Evolutionary conservation across 257 asterid species (phyloP).

Genomic region (Henckelia pumila): DNA sequence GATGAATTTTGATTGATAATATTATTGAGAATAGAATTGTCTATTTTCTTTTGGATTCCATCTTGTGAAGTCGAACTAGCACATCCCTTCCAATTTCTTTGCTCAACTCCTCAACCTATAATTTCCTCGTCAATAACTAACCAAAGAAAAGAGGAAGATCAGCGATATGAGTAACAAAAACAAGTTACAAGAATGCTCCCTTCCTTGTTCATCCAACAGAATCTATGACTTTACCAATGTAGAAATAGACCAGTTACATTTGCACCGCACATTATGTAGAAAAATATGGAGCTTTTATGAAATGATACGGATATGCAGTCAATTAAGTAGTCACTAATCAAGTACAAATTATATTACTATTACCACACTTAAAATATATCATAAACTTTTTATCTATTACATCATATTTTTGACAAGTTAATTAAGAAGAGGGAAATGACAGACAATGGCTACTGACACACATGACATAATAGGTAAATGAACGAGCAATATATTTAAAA

Average conservation of each 20-base stretch:
- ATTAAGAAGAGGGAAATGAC: constrained; percentile 22
- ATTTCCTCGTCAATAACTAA: no score
- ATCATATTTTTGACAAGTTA: constrained; percentile 4
- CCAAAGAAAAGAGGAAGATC: not conserved
- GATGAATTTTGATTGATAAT: no score
- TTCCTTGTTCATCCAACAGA: constrained; percentile 3
- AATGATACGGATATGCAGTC: not conserved
- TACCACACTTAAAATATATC: constrained; percentile 9
- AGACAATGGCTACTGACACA: not conserved
- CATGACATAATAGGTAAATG: constrained; percentile 6
- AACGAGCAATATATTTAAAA: constrained; percentile 19
- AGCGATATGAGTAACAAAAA: constrained; percentile 6
- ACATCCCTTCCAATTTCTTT: no score
- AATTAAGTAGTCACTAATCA: not conserved
- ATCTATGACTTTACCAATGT: constrained; percentile 14
- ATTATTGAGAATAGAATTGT: no score
- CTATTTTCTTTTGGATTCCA: no score
- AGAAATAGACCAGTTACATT: constrained; percentile 3
- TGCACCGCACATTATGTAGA: no score
- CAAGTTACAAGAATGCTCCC: not conserved
- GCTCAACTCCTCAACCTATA: no score
- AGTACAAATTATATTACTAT: not conserved
- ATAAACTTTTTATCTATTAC: constrained; percentile 5
- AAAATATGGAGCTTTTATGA: no score
- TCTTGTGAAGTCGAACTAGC: no score